These are phyloP conservation scores for Otatea glauca DNA, from an alignment of 176 grass and related monocot genomes.

Conservation along the genomic window DNA sequence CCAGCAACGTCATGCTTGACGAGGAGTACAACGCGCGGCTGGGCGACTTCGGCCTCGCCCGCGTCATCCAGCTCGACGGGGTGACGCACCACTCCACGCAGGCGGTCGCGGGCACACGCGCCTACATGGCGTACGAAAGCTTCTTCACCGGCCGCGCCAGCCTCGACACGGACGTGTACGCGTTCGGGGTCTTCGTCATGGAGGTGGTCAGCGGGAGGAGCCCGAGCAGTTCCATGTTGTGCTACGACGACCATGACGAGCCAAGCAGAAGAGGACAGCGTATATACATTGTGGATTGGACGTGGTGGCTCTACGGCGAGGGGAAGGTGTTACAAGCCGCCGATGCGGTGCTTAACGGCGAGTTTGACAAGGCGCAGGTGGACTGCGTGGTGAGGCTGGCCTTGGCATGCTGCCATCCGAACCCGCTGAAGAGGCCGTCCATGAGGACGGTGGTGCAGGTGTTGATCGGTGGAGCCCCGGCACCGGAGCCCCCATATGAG, in stretches of 20 bases:
- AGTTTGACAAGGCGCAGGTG: slow-evolving; percentile 31
- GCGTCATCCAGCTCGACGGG: slow-evolving; percentile 51
- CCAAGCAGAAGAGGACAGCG: neutral
- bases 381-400: slow-evolving; percentile 53
- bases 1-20: slow-evolving; percentile 72
- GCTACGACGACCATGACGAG: neutral
- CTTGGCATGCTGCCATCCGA: slow-evolving; percentile 65
- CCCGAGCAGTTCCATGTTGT: slow-evolving; percentile 17
- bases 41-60: slow-evolving; percentile 66
- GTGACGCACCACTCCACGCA: slow-evolving; percentile 66
- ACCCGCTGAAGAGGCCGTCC: slow-evolving; percentile 51
- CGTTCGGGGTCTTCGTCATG: slow-evolving; percentile 57
- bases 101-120: slow-evolving; percentile 54
- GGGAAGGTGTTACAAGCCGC: neutral
- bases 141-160: slow-evolving; percentile 70
- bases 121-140: slow-evolving; percentile 62
- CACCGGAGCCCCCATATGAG: slow-evolving; percentile 39
- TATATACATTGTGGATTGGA: too few species aligned
- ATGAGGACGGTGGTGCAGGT: slow-evolving; percentile 61
- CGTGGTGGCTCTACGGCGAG: neutral
- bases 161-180: slow-evolving; percentile 59
- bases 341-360: neutral
- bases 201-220: slow-evolving; percentile 60
- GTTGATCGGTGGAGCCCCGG: slow-evolving; percentile 29
- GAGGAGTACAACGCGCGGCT: slow-evolving; percentile 49